Base-by-base conservation (phyloP, 2,329 filamentous ascomycete genomes). In the Kalmusia sp. region DNA sequence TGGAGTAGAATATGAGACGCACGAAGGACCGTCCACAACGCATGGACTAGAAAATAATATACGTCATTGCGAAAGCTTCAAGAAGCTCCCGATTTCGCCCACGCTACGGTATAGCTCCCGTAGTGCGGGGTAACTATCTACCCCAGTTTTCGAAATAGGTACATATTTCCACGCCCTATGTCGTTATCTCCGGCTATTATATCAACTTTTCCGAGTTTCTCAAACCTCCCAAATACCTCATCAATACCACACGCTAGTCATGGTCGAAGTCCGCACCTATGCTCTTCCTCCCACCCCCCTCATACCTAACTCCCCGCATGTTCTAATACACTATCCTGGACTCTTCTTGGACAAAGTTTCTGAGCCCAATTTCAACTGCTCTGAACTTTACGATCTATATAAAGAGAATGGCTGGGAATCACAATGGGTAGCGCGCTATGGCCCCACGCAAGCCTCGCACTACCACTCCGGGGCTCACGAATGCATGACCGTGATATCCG, bases 341-440 rank as follows among this genome's bases (percentile, higher is more conserved):
- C 68, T 81, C 2, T 70, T 81, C 0, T 44, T 65, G 14, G 44
- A 67, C 3, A 49, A 62, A 49, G 48, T 58, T 40, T 43, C 51
- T 21, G 47, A 58, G 14, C 57, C 67, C 2, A 41, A 61, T 6
- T 67, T 71, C 49, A 59, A 60, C 17, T 54, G 73, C 6, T 54
- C 53, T 12, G 57, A 71, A 3, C 68, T 79, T 17, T 75, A 79
- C 67, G 74, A 81, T 48, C 68, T 77, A 14, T 82, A 84, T 63
- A 58, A 68, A 1, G 55, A 61, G 19, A 84, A 86, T 57, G 78
- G 72, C 22, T 86, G 83, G 83, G 63, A 79, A 27, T 76, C 77
- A 0, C 77, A 82, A 54, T 86, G 84, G 83, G 80, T 86, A 43
- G 81, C 79, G 55, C 79, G 83, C 30, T 87, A 87, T 65, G 80